Conservation (phyloP, 306 rosid genomes). For the Purshia tridentata region DNA sequence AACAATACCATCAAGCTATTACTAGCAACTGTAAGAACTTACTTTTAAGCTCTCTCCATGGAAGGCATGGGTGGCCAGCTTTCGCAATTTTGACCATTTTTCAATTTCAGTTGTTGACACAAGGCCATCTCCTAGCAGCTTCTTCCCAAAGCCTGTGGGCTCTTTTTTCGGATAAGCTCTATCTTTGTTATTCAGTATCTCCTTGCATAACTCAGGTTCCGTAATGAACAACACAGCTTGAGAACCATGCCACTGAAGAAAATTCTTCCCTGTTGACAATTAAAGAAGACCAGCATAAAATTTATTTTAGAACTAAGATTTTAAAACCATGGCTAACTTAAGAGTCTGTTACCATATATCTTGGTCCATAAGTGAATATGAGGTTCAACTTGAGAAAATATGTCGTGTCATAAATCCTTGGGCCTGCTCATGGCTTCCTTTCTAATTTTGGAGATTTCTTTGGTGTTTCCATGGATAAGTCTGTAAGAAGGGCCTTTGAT, state of each 20-base stretch:
- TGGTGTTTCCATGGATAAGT: constrained; percentile 25
- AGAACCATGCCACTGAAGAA: constrained; percentile 36
- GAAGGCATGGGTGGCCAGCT: constrained; percentile 19
- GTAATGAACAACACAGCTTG: constrained; percentile 29
- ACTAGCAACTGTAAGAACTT: background rate
- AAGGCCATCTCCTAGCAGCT: constrained; percentile 36
- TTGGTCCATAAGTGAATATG: constrained; percentile 15
- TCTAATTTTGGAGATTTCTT: constrained; percentile 23
- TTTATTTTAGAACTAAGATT: background rate
- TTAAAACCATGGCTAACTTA: background rate
- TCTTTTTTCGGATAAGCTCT: constrained; percentile 16
- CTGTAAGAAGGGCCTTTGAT: constrained; percentile 41
- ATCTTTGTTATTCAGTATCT: constrained; percentile 30
- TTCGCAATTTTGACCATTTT: constrained; percentile 32
- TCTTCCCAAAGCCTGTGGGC: background rate
- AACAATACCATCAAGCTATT: too few relatives aligned
- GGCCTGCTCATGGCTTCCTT: constrained; percentile 25
- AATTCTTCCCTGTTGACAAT: constrained; percentile 25
- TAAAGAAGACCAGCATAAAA: background rate
- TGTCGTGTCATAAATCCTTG: constrained; percentile 22
- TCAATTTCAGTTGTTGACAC: constrained; percentile 15
- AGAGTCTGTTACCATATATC: constrained; percentile 9
- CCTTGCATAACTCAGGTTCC: constrained; percentile 36
- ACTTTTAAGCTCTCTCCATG: constrained; percentile 32
- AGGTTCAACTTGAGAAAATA: constrained; percentile 18